Evolutionary conservation across 2,329 filamentous ascomycete species (phyloP), one percentile per base, ranked within the genome.

Genomic region (Scedosporium apiospermum): DNA sequence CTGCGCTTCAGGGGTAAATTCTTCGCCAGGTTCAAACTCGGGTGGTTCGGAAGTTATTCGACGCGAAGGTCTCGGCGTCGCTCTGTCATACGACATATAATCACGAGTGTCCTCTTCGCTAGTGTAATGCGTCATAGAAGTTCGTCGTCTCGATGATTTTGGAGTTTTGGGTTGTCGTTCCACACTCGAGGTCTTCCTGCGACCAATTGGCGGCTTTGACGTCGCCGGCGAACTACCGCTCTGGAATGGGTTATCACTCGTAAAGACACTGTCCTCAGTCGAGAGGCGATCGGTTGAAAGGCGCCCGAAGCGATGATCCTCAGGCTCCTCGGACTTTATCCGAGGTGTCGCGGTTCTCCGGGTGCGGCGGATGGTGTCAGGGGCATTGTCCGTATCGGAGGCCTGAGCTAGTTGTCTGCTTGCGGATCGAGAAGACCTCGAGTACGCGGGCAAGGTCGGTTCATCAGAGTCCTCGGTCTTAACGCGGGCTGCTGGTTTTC

Each of bases 1-100:
- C 74, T 93, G 89, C 71, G 91, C 93, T 66, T 97, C 91, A 0
- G 93, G 90, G 0, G 93, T 96, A 67, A 98, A 99, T 70, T 99
- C 95, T 73, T 98, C 95, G 3, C 90, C 90, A 0, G 87, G 80
- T 65, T 92, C 88, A 5, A 90, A 72, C 38, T 64, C 64, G 12
- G 63, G 58, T 21, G 62, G 64, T 26, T 64, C 61, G 6, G 27
- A 66, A 63, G 34, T 70, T 21, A 21, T 21, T 38, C 26, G 12
- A 4, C 49, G 49, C 12, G 3, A 10, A 30, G 60, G 12, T n/a
- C 34, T 57, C 46, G 26, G 12, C 10, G 14, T 23, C 12, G 10
- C 46, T 30, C 34, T 55, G 4, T 61, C 49, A 23, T 61, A 61
- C 49, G 49, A 26, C 21, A 44, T 23, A 21, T n/a, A 7, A 7